Evolutionary conservation across 805 yeast genomes (phyloP).

Genomic region (Blastobotrys terrestris): DNA sequence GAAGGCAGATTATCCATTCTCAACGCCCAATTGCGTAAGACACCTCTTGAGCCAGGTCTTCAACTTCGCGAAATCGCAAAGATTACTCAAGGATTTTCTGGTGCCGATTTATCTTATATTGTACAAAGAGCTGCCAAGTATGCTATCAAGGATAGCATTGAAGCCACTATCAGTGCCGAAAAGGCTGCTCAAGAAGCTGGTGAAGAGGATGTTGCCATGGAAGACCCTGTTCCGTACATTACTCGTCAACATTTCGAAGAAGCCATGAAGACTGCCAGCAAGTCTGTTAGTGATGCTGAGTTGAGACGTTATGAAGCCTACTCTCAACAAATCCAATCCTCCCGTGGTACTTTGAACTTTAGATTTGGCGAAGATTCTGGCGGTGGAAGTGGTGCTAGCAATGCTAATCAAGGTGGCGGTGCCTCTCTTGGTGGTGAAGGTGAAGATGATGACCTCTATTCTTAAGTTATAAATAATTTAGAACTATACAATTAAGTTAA

Average conservation of each 20-base stretch:
- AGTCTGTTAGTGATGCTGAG: constrained; percentile 95
- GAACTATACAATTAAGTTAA: not conserved
- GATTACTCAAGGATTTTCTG: constrained; percentile 95
- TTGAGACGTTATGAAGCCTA: constrained; percentile 98
- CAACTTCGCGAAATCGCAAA: constrained; percentile 84
- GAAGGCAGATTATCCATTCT: constrained; percentile 87
- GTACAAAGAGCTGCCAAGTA: constrained; percentile 98
- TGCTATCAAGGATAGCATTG: constrained; percentile 97
- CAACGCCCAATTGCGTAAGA: constrained; percentile 93
- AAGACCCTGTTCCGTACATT: constrained; percentile 93
- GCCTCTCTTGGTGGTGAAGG: constrained; percentile 46
- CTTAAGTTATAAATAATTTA: constrained; percentile 25
- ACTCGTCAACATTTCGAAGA: constrained; percentile 94
- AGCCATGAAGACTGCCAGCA: constrained; percentile 99
- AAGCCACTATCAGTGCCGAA: constrained; percentile 52
- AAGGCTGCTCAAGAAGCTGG: constrained; percentile 38
- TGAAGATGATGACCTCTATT: constrained; percentile 65
- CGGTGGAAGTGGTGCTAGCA: constrained; percentile 36
- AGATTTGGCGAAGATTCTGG: constrained; percentile 45
- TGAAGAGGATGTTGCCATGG: constrained; percentile 55
- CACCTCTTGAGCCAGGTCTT: constrained; percentile 97
- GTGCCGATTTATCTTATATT: constrained; percentile 96
- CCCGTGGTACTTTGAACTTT: constrained; percentile 92
- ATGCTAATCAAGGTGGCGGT: constrained; percentile 33
- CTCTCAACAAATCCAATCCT: constrained; percentile 91